Base-by-base conservation (phyloP, 2,329 filamentous ascomycete genomes). In the Cladosporium sp. region DNA sequence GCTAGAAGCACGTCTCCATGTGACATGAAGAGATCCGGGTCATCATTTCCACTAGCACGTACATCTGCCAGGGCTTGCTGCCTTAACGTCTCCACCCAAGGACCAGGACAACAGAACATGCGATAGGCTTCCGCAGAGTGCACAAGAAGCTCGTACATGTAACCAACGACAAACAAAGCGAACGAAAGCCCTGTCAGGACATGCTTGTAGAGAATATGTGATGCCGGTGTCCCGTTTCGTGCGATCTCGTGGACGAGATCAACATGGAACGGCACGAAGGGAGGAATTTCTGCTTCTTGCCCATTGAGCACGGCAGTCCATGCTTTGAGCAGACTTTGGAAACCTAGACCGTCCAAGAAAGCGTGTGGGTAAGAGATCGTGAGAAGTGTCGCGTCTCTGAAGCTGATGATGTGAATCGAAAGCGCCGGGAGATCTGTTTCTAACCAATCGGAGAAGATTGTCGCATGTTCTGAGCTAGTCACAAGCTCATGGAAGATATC, bases 1-100 rank as follows among this genome's bases (percentile, higher is more conserved):
- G 65, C 68, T 6, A 66, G 62, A 1, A 71, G 60, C 5, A 70
- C 58, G 43, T 71, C 69, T 47, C 66, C 67, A 8, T 70, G 66
- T 25, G 63, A 66, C 3, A 70, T 58, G 12, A 62, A 58, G 1
- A 52, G 61, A 47, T 64, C 59, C 39, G 59, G 58, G 6, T 55
- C 61, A 36, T 38, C 30, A 62, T 47, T 2, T 45, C 60, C 7
- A 45, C 20, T 43, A 9, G 25, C 43, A 14, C 12, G 20, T 1
- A 68, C 58, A 25, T 69, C 64, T 9, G 38, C 51, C 5, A 64
- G 5, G 55, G 64, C 51, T 47, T 60, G 34, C 14, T 51, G 40
- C 34, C 59, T 60, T 17, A 70, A 42, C 5, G 37, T 49, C 8
- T 61, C 37, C 34, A 68, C 63, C 52, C 65, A 63, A 1, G 63